Conservation (phyloP, 495 filamentous ascomycete genomes). For the Hyaloscypha bicolor region DNA sequence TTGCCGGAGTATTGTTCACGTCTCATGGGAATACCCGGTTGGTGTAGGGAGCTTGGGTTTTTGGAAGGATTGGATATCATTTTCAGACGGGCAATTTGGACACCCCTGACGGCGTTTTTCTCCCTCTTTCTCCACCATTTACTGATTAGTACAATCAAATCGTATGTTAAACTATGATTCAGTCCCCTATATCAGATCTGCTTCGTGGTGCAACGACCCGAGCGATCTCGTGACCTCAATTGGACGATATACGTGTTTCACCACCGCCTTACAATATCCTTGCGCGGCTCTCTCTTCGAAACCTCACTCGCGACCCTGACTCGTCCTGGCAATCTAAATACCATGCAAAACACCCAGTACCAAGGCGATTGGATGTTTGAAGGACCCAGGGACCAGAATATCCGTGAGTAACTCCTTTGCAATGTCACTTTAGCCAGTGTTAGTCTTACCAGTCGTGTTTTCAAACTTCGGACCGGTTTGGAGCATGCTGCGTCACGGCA, state of each 20-base stretch:
- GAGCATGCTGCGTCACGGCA: neutral
- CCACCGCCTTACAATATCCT: neutral
- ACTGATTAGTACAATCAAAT: neutral
- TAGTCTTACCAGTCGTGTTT: neutral
- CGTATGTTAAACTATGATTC: neutral
- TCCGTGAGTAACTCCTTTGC: neutral
- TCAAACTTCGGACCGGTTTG: neutral
- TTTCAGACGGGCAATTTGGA: slow-evolving; percentile 1
- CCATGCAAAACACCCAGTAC: neutral
- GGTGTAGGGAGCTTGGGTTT: slow-evolving; percentile 15
- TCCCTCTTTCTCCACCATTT: neutral
- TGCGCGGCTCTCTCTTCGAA: slow-evolving; percentile 10
- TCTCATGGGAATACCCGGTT: slow-evolving; percentile 30
- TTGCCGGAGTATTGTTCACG: slow-evolving; percentile 26
- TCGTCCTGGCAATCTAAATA: slow-evolving; percentile 13
- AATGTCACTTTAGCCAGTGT: slow-evolving; percentile 6
- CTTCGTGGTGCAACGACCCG: neutral
- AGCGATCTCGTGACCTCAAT: neutral
- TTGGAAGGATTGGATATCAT: slow-evolving; percentile 4
- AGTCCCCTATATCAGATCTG: neutral
- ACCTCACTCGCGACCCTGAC: slow-evolving; percentile 6
- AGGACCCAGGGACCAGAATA: neutral
- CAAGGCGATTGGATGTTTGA: neutral
- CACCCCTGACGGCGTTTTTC: neutral
- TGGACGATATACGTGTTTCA: slow-evolving; percentile 2